Evolutionary conservation across 2,329 filamentous ascomycete species (phyloP).

Genomic region (Verticillium tricorpus): DNA sequence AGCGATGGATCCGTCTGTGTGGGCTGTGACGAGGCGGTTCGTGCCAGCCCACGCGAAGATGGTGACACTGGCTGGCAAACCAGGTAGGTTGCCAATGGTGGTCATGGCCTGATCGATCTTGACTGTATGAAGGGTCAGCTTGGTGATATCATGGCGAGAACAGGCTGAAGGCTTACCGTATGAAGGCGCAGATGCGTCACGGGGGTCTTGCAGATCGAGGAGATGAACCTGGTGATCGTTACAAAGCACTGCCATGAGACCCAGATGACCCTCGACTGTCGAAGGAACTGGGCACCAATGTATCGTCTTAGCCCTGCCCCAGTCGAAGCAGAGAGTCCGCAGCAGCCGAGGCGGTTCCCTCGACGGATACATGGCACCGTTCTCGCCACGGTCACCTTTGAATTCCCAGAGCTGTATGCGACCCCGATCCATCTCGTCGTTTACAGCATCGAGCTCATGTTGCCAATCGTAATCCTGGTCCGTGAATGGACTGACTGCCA

Average conservation of each 20-base stretch:
- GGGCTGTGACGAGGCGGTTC: slow-evolving; percentile 51
- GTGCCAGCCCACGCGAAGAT: slow-evolving; percentile 50
- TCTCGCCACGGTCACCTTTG: slow-evolving; percentile 20
- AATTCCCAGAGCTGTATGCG: slow-evolving; percentile 51
- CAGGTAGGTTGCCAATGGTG: slow-evolving; percentile 32
- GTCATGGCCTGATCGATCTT: slow-evolving; percentile 32
- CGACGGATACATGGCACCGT: slow-evolving; percentile 29
- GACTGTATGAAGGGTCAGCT: slow-evolving; percentile 30
- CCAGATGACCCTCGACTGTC: slow-evolving; percentile 21
- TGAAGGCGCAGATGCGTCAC: slow-evolving; percentile 18
- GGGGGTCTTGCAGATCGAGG: slow-evolving; percentile 32
- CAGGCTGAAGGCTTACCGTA: slow-evolving; percentile 32
- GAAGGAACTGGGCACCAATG: slow-evolving; percentile 48
- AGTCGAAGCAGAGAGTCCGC: slow-evolving; percentile 42
- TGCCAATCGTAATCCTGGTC: slow-evolving; percentile 39
- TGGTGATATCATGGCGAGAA: not conserved
- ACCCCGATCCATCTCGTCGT: slow-evolving; percentile 36
- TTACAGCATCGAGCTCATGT: slow-evolving; percentile 25
- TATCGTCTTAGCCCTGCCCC: slow-evolving; percentile 45
- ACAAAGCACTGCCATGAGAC: slow-evolving; percentile 45
- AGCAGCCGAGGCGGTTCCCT: slow-evolving; percentile 30
- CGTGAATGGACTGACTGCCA: slow-evolving; percentile 44
- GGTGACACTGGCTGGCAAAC: slow-evolving; percentile 39
- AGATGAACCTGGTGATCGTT: slow-evolving; percentile 47
- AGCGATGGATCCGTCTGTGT: slow-evolving; percentile 51